A percentile compares a stretch with the other conserved stretches of the same genome.
These are phyloP conservation scores for Botrytis cinerea DNA, from an alignment of 2,329 filamentous ascomycete species.

Conservation along the genomic window DNA sequence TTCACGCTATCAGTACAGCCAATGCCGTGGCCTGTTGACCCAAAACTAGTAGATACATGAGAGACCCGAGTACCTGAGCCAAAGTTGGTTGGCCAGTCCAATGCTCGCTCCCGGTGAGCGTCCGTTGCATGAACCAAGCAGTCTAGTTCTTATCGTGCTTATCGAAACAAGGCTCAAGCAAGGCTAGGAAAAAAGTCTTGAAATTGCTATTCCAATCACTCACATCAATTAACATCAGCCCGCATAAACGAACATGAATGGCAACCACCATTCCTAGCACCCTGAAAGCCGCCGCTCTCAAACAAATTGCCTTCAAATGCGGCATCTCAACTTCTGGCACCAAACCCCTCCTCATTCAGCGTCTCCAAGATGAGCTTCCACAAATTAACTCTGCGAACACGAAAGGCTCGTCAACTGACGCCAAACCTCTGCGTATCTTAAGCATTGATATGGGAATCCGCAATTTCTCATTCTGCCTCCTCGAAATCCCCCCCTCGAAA, in stretches of 20 bases:
- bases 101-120: neutral
- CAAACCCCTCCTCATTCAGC: conserved; percentile 56
- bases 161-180: neutral
- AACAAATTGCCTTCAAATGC: conserved; percentile 60
- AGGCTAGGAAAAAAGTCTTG: neutral
- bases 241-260: conserved; percentile 36
- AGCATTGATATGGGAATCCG: conserved; percentile 85
- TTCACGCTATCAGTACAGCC: neutral
- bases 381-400: conserved; percentile 3
- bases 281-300: conserved; percentile 56
- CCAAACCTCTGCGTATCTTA: conserved; percentile 52
- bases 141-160: neutral
- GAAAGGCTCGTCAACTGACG: conserved; percentile 28
- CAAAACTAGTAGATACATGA: neutral
- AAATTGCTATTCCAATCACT: neutral
- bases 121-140: neutral
- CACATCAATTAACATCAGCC: neutral
- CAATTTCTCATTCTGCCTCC: conserved; percentile 74
- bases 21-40: neutral
- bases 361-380: conserved; percentile 48
- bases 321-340: conserved; percentile 61
- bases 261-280: conserved; percentile 37
- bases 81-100: neutral
- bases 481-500: conserved; percentile 42
- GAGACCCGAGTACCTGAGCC: neutral